These are phyloP conservation scores for Lactifluus volemus DNA, from an alignment of 768 basidiomycete species.

Conservation along the genomic window DNA sequence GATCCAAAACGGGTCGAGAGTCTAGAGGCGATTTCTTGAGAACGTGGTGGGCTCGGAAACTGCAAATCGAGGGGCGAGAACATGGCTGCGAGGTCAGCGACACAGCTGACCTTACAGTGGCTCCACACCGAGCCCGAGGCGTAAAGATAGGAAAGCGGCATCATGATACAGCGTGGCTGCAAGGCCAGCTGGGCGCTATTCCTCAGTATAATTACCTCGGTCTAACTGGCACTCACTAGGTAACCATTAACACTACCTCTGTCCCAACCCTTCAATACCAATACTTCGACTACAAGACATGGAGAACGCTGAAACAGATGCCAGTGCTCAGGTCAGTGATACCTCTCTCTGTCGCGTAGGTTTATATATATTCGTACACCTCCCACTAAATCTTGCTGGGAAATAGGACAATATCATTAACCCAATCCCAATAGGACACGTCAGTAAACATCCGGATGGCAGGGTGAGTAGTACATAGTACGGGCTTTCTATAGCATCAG, in stretches of 20 bases:
- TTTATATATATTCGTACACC: not conserved
- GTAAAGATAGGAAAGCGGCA: no score
- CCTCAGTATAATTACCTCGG: not conserved
- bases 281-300: not conserved
- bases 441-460: not conserved
- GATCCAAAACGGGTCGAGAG: no score
- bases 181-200: no score
- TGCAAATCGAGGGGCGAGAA: no score
- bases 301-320: not conserved
- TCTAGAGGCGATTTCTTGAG: no score
- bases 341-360: not conserved
- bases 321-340: not conserved
- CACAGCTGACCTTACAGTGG: no score
- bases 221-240: not conserved
- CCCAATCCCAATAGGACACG: not conserved
- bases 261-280: not conserved
- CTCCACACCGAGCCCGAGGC: no score
- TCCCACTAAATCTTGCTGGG: not conserved
- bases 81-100: no score
- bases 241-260: not conserved
- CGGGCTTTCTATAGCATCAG: no score
- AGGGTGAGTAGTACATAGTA: not conserved
- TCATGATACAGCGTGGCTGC: no score
- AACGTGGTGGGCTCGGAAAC: no score
- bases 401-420: conserved; percentile 3